phyloP scores from a whole-genome alignment of 1,139 yeast species.

The Nematodospora anomalae region DNA sequence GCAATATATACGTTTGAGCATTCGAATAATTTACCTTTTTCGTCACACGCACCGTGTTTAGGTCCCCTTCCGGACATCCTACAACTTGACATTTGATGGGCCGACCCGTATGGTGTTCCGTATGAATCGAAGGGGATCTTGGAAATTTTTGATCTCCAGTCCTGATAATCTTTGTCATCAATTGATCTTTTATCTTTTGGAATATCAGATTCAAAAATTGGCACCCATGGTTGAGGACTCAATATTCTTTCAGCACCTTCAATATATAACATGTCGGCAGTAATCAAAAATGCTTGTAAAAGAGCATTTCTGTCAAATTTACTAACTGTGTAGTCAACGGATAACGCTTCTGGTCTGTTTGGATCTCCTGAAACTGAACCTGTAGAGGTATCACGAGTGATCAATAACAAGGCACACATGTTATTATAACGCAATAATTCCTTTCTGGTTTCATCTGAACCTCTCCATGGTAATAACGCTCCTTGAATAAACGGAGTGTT shows the following conservation, averaged over 20 bases:
- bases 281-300: slow-evolving; percentile 37
- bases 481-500: slow-evolving; percentile 47
- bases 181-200: slow-evolving; percentile 45
- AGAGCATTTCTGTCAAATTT: slow-evolving; percentile 48
- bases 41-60: slow-evolving; percentile 48
- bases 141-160: slow-evolving; percentile 41
- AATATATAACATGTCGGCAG: slow-evolving; percentile 50
- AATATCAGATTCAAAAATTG: slow-evolving; percentile 38
- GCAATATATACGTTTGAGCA: slow-evolving; percentile 55
- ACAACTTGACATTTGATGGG: slow-evolving; percentile 64
- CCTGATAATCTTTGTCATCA: slow-evolving; percentile 46
- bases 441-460: slow-evolving; percentile 35
- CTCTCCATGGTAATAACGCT: slow-evolving; percentile 46
- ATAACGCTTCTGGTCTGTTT: slow-evolving; percentile 35
- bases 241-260: slow-evolving; percentile 52
- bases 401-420: slow-evolving; percentile 42
- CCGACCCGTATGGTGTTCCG: slow-evolving; percentile 47
- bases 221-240: slow-evolving; percentile 38
- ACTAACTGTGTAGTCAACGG: slow-evolving; percentile 42
- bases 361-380: slow-evolving; percentile 44
- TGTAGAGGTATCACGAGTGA: slow-evolving; percentile 48
- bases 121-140: slow-evolving; percentile 28
- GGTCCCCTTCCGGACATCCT: slow-evolving; percentile 56
- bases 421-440: slow-evolving; percentile 42
- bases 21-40: slow-evolving; percentile 51